Evolutionary conservation across 2,329 filamentous ascomycete species (phyloP), one percentile per base, ranked within the genome.

Genomic region (Alternaria arbusti): DNA sequence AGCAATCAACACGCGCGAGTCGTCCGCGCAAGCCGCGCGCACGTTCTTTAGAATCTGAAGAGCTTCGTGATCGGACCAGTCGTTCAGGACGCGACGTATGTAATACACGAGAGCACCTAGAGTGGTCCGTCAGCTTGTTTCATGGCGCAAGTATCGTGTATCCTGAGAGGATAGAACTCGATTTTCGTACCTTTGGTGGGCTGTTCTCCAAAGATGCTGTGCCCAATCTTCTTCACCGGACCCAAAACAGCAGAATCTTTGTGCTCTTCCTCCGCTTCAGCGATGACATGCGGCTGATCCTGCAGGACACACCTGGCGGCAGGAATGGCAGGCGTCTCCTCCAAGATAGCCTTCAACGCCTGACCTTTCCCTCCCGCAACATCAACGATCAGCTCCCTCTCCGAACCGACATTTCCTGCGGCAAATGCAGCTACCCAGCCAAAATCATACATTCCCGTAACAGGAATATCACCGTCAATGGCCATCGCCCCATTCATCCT

Each of bases 71-170:
- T 59, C 60, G 43, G 60, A 55, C 60, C 60, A 63, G 50, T 63
- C 60, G 40, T 63, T 63, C 23, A 63, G 50, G 10, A 59, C 56
- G 10, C 60, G 60, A 20, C 60, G 49, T 22, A 63, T 55, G 17
- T 63, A 55, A 23, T 63, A 63, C 49, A 63, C 50, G 28, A 59
- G 56, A 26, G 60, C 60, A 49, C 60, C 60, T 63, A 45, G 17
- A 59, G 15, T 10, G 13, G 17, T 23, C 12, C 23, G 45, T 22
- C 15, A 54, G 17, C 13, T 26, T 23, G 28, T 15, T 46, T 20
- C 15, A 3, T 13, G 12, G 13, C 13, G n/a, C 40, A 10, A 8
- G 49, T 13, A 32, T 23, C 22, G 22, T 30, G 25, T 30, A 20
- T 52, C 25, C n/a, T 13, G 46, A 25, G n/a, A 44, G 30, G 26